These are phyloP conservation scores for Omphalea diandra DNA, from an alignment of 441 rosid genomes.

Conservation along the genomic window DNA sequence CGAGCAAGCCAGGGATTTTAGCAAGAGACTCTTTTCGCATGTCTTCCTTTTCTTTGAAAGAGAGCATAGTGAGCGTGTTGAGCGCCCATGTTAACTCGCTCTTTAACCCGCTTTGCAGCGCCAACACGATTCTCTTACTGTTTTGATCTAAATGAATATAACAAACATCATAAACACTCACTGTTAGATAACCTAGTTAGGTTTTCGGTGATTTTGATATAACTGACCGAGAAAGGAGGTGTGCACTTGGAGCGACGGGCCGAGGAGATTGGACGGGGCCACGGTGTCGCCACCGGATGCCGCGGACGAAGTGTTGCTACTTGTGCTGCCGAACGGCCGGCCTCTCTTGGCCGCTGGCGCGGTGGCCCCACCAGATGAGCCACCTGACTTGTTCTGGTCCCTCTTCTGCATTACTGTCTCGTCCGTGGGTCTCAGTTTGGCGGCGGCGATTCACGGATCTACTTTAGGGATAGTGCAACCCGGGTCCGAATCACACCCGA, in stretches of 20 bases:
- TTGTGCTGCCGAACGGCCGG: slow-evolving; percentile 64
- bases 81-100: slow-evolving; percentile 94
- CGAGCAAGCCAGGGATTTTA: slow-evolving; percentile 88
- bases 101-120: slow-evolving; percentile 89
- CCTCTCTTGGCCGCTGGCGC: slow-evolving; percentile 62
- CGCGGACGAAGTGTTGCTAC: slow-evolving; percentile 32
- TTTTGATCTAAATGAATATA: slow-evolving; percentile 65
- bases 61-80: slow-evolving; percentile 83
- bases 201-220: neutral
- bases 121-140: slow-evolving; percentile 80
- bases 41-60: slow-evolving; percentile 91
- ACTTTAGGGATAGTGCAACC: neutral
- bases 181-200: neutral
- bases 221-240: slow-evolving; percentile 65
- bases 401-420: slow-evolving; percentile 60
- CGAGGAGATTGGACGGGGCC: slow-evolving; percentile 58
- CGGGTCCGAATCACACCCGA: neutral
- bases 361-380: slow-evolving; percentile 48
- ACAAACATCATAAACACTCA: neutral
- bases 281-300: slow-evolving; percentile 43
- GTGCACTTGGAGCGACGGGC: slow-evolving; percentile 77
- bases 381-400: slow-evolving; percentile 59
- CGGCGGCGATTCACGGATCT: neutral
- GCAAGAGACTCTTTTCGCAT: slow-evolving; percentile 79
- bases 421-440: neutral